phyloP scores from a whole-genome alignment of 148 eudicot genomes.

The Spergularia bocconei region DNA sequence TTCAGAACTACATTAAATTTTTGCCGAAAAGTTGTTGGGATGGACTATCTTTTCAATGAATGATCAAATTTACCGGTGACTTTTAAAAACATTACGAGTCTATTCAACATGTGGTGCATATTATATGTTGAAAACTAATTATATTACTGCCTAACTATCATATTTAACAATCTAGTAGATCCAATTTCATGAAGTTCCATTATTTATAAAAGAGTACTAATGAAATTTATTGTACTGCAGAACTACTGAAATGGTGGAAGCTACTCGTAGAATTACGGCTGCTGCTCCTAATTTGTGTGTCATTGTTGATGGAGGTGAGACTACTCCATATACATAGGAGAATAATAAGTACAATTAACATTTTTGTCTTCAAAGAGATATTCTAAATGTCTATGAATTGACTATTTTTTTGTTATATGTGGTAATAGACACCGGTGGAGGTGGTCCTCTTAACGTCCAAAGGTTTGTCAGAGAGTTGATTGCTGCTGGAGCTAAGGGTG shows the following conservation, averaged over 20 bases:
- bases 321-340: background rate
- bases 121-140: no score
- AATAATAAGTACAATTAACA: no score
- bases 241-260: conserved; percentile 32
- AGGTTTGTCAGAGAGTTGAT: conserved; percentile 37
- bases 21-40: no score
- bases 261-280: conserved; percentile 22
- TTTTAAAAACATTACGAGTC: no score
- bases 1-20: no score
- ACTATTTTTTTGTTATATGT: background rate
- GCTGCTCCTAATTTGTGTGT: conserved; percentile 25
- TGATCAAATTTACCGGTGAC: no score
- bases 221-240: conserved; percentile 3
- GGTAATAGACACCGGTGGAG: conserved; percentile 39
- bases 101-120: no score
- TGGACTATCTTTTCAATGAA: no score
- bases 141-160: no score
- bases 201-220: no score
- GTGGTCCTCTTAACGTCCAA: conserved; percentile 40
- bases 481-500: conserved; percentile 43
- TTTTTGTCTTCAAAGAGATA: background rate
- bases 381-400: background rate
- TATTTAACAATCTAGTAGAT: no score
- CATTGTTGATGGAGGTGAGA: conserved; percentile 29
- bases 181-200: background rate